Evolutionary conservation across 345 rosid species (phyloP), one percentile per base, ranked within the genome.

Genomic region (Hibiscus mutabilis): DNA sequence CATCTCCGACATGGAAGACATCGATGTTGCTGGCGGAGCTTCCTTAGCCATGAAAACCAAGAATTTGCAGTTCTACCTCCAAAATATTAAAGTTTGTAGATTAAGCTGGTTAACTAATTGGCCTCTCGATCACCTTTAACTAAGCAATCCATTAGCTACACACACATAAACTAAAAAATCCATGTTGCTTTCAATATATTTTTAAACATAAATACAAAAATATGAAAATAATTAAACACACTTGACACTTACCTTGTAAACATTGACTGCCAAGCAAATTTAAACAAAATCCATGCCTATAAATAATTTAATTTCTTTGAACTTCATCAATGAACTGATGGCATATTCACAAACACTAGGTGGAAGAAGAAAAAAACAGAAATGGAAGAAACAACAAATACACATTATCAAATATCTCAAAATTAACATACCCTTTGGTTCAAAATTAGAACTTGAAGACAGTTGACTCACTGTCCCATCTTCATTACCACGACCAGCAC

Each of bases 1-100:
- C 60, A 59, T 82, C 79, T 68, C 73, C 66, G 76, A 77, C 76
- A 74, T 80, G 86, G 84, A 74, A 84, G 76, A 76, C 81, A 68
- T 72, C 80, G n/a, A 42, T 33, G 66, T 42, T 56, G 37, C 65
- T 37, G 10, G 7, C 10, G 10, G 11, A 37, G 42, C 42, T 72
- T 61, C 89, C 86, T 79, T 70, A 66, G 24, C 19, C 56, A 24
- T 15, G 1, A 22, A 44, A 44, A 44, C 11, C 18, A 42, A 22
- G 6, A 65, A 10, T 15, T 14, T 37, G 16, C 25, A 63, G 67
- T 37, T 63, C 27, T 7, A 18, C 25, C 27, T 1, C 16, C 21
- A 35, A 44, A 62, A 62, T 37, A 37, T 37, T 37, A 11, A 63
- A 37, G 16, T 62, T 62, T 62, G n/a, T 42, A 9, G 12, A n/a